Base-by-base conservation (phyloP, 768 basidiomycete species). In the Lactarius trivialis region DNA sequence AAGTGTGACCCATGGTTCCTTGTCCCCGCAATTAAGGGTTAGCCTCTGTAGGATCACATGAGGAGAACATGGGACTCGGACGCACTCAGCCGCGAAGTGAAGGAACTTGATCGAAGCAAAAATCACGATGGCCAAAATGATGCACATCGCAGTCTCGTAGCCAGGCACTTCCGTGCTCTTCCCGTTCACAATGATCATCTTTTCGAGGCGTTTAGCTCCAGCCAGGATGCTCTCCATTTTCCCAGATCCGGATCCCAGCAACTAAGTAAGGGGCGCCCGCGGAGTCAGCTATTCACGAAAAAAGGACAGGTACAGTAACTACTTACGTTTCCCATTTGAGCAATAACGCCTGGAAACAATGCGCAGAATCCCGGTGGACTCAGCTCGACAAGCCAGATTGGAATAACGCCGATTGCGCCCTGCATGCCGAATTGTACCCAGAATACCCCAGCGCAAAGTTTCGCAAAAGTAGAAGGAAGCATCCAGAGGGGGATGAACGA, bases 51-150 rank as follows among this genome's bases (percentile, higher is more conserved):
- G n/a, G 55, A 33, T 14, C 15, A 7, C 1, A 14, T 24, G 19
- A 36, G 24, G 26, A 12, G 19, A 34, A 17, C 17, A 15, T 14
- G 17, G n/a, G 43, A 80, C 87, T 14, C 15, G n/a, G 43, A 80
- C 87, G 60, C 66, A 86, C 86, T 87, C 85, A 1, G 89, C 85
- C 3, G 91, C 93, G 58, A 95, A 71, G 65, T 93, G 75, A 19
- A 86, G 86, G 68, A 90, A 78, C 70, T 91, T 26, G 41, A 96
- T 72, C 45, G 90, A 82, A 66, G 87, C 92, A 0, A 84, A 85
- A 1, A 88, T 79, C n/a, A 95, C 85, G 32, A 82, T 79, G 4
- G 93, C 93, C 55, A 95, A 85, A 28, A 97, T 77, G 69, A 96
- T 93, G 45, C 89, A 90, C 77, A 91, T 89, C 3, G 89, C 89